These are phyloP conservation scores for Firmiana major DNA, from an alignment of 345 rosid genomes.

Conservation along the genomic window DNA sequence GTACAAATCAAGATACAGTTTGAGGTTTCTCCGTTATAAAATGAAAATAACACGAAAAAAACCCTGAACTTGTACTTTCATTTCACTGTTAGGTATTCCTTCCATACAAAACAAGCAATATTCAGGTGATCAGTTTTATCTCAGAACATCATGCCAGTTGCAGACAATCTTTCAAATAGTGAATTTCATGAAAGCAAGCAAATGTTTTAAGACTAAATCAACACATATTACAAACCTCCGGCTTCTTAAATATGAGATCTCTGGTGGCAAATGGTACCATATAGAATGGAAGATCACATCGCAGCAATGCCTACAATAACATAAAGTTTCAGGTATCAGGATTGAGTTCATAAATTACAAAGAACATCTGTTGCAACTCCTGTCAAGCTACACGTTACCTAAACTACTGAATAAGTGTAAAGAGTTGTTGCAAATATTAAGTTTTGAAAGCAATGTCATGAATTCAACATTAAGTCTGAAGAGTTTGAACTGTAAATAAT, in stretches of 20 bases:
- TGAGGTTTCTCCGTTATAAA: neutral
- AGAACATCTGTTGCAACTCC: neutral
- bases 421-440: neutral
- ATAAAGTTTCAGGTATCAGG: neutral
- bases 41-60: neutral
- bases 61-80: neutral
- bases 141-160: neutral
- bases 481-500: neutral
- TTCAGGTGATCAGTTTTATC: neutral
- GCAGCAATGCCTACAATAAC: constrained; percentile 62
- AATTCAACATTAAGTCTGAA: neutral
- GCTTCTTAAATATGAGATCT: constrained; percentile 67
- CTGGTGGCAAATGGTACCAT: constrained; percentile 74
- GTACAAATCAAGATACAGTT: constrained; percentile 19
- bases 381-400: neutral
- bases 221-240: constrained; percentile 61
- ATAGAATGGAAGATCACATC: constrained; percentile 82
- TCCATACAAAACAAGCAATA: neutral
- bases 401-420: neutral
- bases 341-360: neutral
- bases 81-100: neutral
- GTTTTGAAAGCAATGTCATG: neutral
- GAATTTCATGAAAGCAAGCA: neutral
- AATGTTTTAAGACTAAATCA: neutral
- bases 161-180: neutral